A percentile compares a stretch with the other conserved stretches of the same genome.
These are phyloP conservation scores for Lasiosphaeris hirsuta DNA, from an alignment of 495 filamentous ascomycete species.

Conservation along the genomic window DNA sequence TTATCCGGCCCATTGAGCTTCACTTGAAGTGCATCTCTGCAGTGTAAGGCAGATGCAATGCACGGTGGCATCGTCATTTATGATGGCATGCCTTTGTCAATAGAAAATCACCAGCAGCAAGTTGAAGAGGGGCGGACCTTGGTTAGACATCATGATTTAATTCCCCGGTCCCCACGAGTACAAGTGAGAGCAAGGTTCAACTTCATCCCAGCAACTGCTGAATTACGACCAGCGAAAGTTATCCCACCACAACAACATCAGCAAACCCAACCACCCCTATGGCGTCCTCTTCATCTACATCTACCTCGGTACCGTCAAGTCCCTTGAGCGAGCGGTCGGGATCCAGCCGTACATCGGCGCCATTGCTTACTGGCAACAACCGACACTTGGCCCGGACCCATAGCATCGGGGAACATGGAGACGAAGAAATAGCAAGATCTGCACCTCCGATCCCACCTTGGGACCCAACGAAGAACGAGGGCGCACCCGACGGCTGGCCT, in stretches of 20 bases:
- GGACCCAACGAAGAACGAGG: not conserved
- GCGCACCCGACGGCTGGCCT: slow-evolving; percentile 19
- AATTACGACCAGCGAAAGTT: slow-evolving; percentile 2
- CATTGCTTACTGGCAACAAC: slow-evolving; percentile 2
- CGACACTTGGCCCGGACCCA: not conserved
- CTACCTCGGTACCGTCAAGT: slow-evolving; percentile 4
- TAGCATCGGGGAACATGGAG: slow-evolving; percentile 1
- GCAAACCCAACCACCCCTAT: slow-evolving; percentile 2
- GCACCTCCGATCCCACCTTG: no score
- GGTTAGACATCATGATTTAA: not conserved
- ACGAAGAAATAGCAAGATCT: not conserved
- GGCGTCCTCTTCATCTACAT: slow-evolving; percentile 2
- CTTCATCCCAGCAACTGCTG: not conserved
- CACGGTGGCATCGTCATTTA: not conserved
- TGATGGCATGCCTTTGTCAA: no score
- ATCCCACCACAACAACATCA: no score
- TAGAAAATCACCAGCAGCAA: slow-evolving; percentile 2
- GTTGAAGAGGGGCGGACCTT: not conserved
- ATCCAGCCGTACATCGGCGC: slow-evolving; percentile 1
- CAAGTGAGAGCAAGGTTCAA: not conserved
- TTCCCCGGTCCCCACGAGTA: not conserved
- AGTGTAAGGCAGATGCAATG: slow-evolving; percentile 2
- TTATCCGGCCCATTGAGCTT: not conserved
- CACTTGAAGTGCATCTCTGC: slow-evolving; percentile 5
- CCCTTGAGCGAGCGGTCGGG: slow-evolving; percentile 2